Conservation (phyloP, 306 rosid genomes). For the Citrullus amarus region DNA sequence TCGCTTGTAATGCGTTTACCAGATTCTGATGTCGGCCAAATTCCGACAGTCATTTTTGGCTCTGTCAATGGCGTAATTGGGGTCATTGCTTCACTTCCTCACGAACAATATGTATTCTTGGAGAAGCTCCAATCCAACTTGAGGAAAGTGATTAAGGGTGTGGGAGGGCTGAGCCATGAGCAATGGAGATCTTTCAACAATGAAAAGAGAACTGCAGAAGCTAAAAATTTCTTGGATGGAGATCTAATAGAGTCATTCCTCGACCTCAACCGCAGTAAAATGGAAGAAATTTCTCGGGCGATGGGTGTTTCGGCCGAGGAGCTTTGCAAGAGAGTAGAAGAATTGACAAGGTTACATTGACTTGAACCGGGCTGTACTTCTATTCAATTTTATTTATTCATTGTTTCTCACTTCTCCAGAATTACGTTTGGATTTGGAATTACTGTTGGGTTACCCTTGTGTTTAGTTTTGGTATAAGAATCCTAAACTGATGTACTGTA, state of each 20-base stretch:
- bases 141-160: slow-evolving; percentile 90
- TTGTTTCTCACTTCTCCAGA: background rate
- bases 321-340: slow-evolving; percentile 91
- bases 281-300: slow-evolving; percentile 75
- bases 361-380: background rate
- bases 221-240: slow-evolving; percentile 82
- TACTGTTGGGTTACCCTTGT: background rate
- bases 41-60: slow-evolving; percentile 85
- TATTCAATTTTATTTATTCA: background rate
- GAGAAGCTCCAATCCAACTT: slow-evolving; percentile 87
- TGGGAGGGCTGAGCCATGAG: slow-evolving; percentile 94
- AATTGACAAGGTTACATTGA: slow-evolving; percentile 87
- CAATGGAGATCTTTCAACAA: slow-evolving; percentile 96
- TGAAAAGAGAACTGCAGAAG: slow-evolving; percentile 77
- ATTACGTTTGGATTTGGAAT: background rate
- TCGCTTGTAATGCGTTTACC: slow-evolving; percentile 93
- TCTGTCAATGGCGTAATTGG: slow-evolving; percentile 95
- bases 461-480: background rate
- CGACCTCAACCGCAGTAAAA: slow-evolving; percentile 72
- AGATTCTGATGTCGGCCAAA: slow-evolving; percentile 92
- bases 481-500: background rate
- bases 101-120: slow-evolving; percentile 67
- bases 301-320: slow-evolving; percentile 82
- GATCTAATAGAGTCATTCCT: slow-evolving; percentile 95
- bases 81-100: slow-evolving; percentile 92